A percentile compares a stretch with the other conserved stretches of the same genome.
These are phyloP conservation scores for Clarkia xantiana DNA, from an alignment of 345 rosid genomes.

Conservation along the genomic window DNA sequence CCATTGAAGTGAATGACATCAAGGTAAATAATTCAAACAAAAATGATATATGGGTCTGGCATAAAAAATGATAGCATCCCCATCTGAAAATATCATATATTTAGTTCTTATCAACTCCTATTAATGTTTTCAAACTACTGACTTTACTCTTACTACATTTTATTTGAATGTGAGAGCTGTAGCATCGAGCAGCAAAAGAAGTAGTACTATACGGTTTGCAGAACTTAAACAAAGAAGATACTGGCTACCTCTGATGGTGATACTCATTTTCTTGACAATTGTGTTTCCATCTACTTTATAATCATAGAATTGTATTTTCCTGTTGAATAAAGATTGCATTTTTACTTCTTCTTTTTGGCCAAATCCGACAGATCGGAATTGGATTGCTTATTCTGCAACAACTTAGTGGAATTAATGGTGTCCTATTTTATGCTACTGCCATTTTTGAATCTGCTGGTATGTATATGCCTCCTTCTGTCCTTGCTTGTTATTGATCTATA, in stretches of 20 bases:
- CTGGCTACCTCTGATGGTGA: conserved; percentile 62
- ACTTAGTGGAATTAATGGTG: conserved; percentile 78
- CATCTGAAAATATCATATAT: too few species aligned
- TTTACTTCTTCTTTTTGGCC: background rate
- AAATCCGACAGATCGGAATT: conserved; percentile 57
- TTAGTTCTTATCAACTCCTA: too few species aligned
- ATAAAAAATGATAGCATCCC: too few species aligned
- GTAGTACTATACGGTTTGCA: conserved; percentile 44
- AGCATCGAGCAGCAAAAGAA: conserved; percentile 62
- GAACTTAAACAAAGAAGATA: conserved; percentile 57
- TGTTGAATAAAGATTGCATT: conserved; percentile 3
- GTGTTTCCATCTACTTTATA: background rate
- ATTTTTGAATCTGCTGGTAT: conserved; percentile 83
- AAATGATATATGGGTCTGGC: background rate
- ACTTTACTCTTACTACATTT: background rate
- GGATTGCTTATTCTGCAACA: conserved; percentile 88
- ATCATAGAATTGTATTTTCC: background rate
- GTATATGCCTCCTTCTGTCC: background rate
- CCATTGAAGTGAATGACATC: conserved; percentile 87
- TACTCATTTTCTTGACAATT: conserved; percentile 5
- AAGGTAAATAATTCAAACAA: conserved; percentile 34
- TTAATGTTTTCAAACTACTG: too few species aligned
- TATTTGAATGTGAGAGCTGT: conserved; percentile 44
- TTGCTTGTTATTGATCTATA: too few species aligned
- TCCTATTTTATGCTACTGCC: conserved; percentile 72